Conservation (phyloP, 345 rosid genomes). For the Schrenkiella parvula region DNA sequence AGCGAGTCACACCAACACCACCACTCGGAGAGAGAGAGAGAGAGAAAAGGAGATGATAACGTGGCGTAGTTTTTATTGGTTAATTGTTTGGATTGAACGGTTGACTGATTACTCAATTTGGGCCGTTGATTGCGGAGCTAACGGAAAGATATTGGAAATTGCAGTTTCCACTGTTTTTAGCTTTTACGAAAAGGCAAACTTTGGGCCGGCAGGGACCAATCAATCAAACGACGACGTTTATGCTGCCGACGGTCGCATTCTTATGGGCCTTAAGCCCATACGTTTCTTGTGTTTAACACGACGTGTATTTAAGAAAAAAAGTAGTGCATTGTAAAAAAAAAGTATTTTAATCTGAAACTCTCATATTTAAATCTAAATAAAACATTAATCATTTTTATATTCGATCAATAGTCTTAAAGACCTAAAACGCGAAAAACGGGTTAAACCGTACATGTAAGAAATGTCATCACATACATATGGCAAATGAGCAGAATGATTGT, state of each 20-base stretch:
- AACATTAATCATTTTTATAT: not conserved
- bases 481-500: conserved; percentile 18
- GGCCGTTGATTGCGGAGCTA: conserved; percentile 52
- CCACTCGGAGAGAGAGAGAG: not conserved
- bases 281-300: not conserved
- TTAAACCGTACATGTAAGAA: not conserved
- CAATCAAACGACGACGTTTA: conserved; percentile 11
- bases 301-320: not conserved
- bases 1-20: conserved; percentile 28
- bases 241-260: conserved; percentile 5
- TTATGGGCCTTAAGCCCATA: conserved; percentile 25
- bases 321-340: no score
- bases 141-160: conserved; percentile 43
- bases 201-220: not conserved
- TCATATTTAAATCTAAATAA: not conserved
- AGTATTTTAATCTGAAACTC: not conserved
- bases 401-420: not conserved
- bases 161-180: conserved; percentile 31
- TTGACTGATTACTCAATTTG: conserved; percentile 21
- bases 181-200: conserved; percentile 11
- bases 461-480: not conserved
- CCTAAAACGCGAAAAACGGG: not conserved
- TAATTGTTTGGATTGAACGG: not conserved
- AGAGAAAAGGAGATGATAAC: not conserved
- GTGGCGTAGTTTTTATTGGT: conserved; percentile 15